phyloP scores from a whole-genome alignment of 306 rosid species.

The Fragaria nilgerrensis region DNA sequence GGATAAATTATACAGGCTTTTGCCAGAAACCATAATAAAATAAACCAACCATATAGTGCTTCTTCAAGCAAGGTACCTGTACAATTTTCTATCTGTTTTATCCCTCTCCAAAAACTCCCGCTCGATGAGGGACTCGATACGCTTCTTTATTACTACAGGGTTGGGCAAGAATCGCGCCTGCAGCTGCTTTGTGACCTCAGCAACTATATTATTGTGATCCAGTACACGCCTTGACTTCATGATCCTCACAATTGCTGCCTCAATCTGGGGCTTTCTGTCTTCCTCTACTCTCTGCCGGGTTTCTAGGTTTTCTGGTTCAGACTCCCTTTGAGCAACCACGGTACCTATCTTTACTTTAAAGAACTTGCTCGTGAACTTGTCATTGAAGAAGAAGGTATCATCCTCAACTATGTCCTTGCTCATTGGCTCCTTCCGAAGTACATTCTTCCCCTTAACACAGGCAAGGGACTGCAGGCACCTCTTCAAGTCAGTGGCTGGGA shows the following conservation, averaged over 20 bases:
- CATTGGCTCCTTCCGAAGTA: constrained; percentile 87
- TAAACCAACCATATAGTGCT: neutral
- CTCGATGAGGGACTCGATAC: constrained; percentile 86
- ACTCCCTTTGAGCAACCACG: constrained; percentile 78
- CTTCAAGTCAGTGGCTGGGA: constrained; percentile 69
- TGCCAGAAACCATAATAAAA: neutral
- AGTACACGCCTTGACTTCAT: constrained; percentile 79
- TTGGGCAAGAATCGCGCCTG: constrained; percentile 69
- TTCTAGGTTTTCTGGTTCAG: constrained; percentile 82
- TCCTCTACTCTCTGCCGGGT: constrained; percentile 85
- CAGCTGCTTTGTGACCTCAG: constrained; percentile 80
- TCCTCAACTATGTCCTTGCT: constrained; percentile 78
- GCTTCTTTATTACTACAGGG: constrained; percentile 71
- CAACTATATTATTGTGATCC: constrained; percentile 75
- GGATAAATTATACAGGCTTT: constrained; percentile 33
- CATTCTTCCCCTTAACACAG: constrained; percentile 79
- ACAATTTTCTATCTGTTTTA: constrained; percentile 56
- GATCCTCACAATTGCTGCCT: constrained; percentile 79
- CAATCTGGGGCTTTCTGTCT: constrained; percentile 84
- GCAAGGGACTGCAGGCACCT: constrained; percentile 87
- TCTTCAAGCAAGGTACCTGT: constrained; percentile 59
- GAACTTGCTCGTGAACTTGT: constrained; percentile 66
- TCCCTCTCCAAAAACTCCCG: constrained; percentile 89
- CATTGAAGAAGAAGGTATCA: constrained; percentile 68
- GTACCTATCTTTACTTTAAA: constrained; percentile 85